Base-by-base conservation (phyloP, 345 rosid genomes). In the Euphorbia tirucalli region DNA sequence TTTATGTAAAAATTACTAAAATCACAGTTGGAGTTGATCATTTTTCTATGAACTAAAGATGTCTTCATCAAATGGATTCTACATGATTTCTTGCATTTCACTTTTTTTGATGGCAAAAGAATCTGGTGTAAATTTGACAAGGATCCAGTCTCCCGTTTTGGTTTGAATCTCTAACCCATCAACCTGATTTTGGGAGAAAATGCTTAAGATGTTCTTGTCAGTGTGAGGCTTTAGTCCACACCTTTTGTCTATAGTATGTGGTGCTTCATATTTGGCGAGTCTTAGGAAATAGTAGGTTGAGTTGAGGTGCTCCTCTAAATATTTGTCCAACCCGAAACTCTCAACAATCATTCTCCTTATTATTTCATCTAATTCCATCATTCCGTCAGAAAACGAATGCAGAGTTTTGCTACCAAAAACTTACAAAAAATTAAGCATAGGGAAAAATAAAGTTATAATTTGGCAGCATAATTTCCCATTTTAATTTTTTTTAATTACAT, bases 111-210 rank as follows among this genome's bases (percentile, higher is more conserved):
- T 0, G 7, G 60, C 0, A 44, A 71, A 61, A 0, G 74, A 64
- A 64, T 43, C 54, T 24, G 68, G 52, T 5, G 52, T 22, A 24
- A 41, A 24, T 6, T 60, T 48, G 30, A 61, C 48, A 44, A 39
- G 41, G 14, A 81, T 76, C 81, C 85, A 81, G 0, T 74, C 49
- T 5, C n/a, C 82, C 1, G 74, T 52, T 74, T 72, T 74, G 30
- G 78, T 78, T 44, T 76, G 77, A 1, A 81, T 67, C 71, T 83
- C 80, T 25, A 85, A 65, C 0, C 81, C 81, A 9, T 78, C 74
- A 8, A 79, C 78, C 39, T 77, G n/a, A n/a, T n/a, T n/a, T n/a
- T n/a, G n/a, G n/a, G n/a, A n/a, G n/a, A n/a, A n/a, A n/a, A n/a
- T n/a, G 65, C 72, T 75, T 14, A 75, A 7, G 3, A 68, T 59